Base-by-base conservation (phyloP, 2,329 filamentous ascomycete genomes). In the Microsporum audouinii region DNA sequence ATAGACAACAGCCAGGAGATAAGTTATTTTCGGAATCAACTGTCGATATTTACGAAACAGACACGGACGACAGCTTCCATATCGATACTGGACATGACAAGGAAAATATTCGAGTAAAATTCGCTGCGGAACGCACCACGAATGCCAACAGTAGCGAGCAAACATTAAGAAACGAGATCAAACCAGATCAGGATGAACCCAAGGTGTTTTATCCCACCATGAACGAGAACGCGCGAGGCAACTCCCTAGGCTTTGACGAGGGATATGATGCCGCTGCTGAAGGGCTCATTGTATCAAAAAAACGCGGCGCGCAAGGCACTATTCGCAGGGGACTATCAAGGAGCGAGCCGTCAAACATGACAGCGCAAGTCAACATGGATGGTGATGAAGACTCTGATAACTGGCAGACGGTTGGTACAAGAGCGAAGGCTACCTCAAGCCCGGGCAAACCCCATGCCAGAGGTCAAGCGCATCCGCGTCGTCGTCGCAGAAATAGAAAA, bases 271-370 rank as follows among this genome's bases (percentile, higher is more conserved):
- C 49, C 6, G 41, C 29, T 43, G n/a, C 36, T 43, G 36, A 41
- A 36, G 55, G 58, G 45, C 10, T 38, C 27, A 12, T 7, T 49
- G 27, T 29, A 29, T 49, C 45, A 56, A 12, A 23, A 23, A 23
- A 51, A 55, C 29, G 27, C 27, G 29, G 53, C 23, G 38, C 36
- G 27, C 55, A 60, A 47, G 31, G 33, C n/a, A 17, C 43, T 56
- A 27, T 53, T 14, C 65, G 65, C 27, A 61, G 65, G 43, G 60
- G 60, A 29, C 12, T 65, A 55, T 63, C 65, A 6, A 67, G 63
- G 60, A 67, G 65, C 38, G 66, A 66, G 55, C 65, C 65, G n/a
- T 41, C 58, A 39, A 60, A 39, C 12, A 23, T 63, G 10, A 60
- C 17, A 33, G 43, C 17, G 4, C 8, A 57, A 29, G 14, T 4